phyloP scores from a whole-genome alignment of 768 basidiomycete species.

The Boletus reticulatus region DNA sequence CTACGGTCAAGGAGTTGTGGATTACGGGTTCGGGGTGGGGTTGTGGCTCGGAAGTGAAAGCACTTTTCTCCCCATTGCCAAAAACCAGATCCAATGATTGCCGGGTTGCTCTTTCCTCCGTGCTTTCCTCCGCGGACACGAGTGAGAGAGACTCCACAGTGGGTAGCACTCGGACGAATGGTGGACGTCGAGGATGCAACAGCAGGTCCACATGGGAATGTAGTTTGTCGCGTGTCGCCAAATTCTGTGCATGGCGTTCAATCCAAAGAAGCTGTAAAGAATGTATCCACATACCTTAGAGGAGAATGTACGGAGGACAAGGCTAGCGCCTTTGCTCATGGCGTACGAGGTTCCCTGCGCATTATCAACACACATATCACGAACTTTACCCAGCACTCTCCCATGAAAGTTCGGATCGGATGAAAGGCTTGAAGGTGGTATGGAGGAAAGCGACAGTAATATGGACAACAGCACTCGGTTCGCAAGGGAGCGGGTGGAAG shows the following conservation, averaged over 20 bases:
- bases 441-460: constrained; percentile 53
- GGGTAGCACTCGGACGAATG: constrained; percentile 66
- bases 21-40: background rate
- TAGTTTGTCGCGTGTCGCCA: constrained; percentile 12
- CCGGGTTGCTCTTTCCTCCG: constrained; percentile 55
- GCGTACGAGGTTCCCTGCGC: constrained; percentile 53
- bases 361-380: constrained; percentile 46
- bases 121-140: constrained; percentile 59
- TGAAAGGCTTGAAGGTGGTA: constrained; percentile 54
- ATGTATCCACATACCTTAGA: constrained; percentile 29
- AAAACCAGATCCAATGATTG: constrained; percentile 38
- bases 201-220: constrained; percentile 54
- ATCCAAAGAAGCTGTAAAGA: background rate
- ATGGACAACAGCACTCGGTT: constrained; percentile 58
- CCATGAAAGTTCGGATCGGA: constrained; percentile 48
- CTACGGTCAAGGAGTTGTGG: background rate
- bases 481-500: constrained; percentile 56
- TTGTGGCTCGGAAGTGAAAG: background rate
- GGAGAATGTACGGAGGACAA: constrained; percentile 46
- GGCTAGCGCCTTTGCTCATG: constrained; percentile 59
- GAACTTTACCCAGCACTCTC: constrained; percentile 45
- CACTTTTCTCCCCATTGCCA: background rate
- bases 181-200: constrained; percentile 79
- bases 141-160: constrained; percentile 60
- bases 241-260: constrained; percentile 13